These are phyloP conservation scores for Trametes coccinea DNA, from an alignment of 768 basidiomycete genomes.

Conservation along the genomic window DNA sequence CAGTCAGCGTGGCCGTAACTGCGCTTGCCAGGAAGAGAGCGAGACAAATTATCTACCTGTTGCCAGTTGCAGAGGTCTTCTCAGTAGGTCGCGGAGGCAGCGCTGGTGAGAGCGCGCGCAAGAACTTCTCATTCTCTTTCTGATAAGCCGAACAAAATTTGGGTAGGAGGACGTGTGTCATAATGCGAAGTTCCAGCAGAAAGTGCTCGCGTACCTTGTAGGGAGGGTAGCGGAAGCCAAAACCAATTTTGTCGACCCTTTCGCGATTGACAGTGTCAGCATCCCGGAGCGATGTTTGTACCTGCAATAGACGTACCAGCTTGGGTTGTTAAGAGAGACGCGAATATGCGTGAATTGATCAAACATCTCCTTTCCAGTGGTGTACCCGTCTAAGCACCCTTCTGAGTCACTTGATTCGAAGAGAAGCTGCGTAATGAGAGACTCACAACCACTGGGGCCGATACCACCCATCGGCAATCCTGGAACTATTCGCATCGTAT, in stretches of 20 bases:
- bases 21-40: no score
- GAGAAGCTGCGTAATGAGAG: no score
- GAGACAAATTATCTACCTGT: no score
- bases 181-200: no score
- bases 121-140: no score
- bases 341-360: constrained; percentile 76
- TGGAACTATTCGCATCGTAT: constrained; percentile 38
- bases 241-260: constrained; percentile 15
- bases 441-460: constrained; percentile 59
- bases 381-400: constrained; percentile 37
- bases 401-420: neutral
- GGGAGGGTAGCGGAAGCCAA: constrained; percentile 18
- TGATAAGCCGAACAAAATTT: no score
- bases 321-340: constrained; percentile 45
- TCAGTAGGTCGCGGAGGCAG: no score
- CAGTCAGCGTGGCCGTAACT: no score
- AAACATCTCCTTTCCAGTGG: constrained; percentile 70
- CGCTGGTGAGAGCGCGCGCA: no score
- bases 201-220: constrained; percentile 8
- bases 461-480: constrained; percentile 70
- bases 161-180: no score
- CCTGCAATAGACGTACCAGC: constrained; percentile 29
- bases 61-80: no score
- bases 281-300: neutral
- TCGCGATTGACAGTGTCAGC: no score